phyloP scores from a whole-genome alignment of 1,284 basidiomycete genomes.

The Fomitopsis schrenkii region DNA sequence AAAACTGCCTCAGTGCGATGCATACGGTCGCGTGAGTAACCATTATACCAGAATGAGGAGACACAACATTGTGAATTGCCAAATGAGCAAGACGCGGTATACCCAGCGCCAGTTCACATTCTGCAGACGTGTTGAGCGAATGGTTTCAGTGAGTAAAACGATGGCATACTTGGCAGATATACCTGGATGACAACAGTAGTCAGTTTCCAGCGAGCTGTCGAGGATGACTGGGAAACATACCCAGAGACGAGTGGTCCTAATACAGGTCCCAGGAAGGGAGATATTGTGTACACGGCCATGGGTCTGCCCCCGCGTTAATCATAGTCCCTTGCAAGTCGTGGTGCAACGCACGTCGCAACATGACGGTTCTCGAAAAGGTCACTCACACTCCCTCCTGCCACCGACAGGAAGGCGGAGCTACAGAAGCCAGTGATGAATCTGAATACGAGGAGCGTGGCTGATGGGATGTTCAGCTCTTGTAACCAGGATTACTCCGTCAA shows the following conservation, averaged over 20 bases:
- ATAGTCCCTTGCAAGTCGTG: background rate
- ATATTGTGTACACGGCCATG: conserved; percentile 72
- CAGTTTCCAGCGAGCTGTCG: background rate
- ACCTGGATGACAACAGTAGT: conserved; percentile 18
- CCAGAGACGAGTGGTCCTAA: conserved; percentile 61
- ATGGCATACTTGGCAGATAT: conserved; percentile 39
- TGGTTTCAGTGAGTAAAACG: background rate
- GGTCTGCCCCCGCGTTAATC: conserved; percentile 35
- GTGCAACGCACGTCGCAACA: conserved; percentile 56
- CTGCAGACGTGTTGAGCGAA: conserved; percentile 21
- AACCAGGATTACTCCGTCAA: background rate
- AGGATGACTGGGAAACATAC: conserved; percentile 28
- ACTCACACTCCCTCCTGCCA: conserved; percentile 76
- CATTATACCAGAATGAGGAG: conserved; percentile 45
- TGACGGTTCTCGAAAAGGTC: conserved; percentile 65
- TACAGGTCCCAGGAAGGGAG: conserved; percentile 75
- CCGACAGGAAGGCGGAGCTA: conserved; percentile 73
- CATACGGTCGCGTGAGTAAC: background rate
- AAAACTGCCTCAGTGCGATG: background rate
- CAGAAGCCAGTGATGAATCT: conserved; percentile 69
- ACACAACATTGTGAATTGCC: conserved; percentile 47
- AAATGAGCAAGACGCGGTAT: conserved; percentile 64
- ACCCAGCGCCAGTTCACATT: conserved; percentile 77
- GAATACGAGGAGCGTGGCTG: conserved; percentile 60
- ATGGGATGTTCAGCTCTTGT: background rate